Evolutionary conservation across 148 eudicot genomes (phyloP), one percentile per base, ranked within the genome.

Genomic region (Salicornia ramosissima): DNA sequence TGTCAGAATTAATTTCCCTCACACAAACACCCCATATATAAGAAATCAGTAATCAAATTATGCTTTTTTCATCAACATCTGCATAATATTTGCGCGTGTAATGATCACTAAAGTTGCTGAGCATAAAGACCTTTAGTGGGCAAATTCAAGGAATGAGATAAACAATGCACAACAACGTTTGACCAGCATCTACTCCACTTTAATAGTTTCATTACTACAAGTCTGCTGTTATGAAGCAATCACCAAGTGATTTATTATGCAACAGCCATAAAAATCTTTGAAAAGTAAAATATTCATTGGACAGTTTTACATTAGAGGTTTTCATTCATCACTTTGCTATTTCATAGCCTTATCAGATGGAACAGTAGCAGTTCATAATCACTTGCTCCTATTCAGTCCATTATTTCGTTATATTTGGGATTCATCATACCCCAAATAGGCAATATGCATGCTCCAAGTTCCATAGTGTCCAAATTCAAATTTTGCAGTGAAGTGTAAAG

Each of bases 101-200:
- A 15, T 43, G 52, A 64, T 64, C 19, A 29, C 50, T 26, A 43
- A 12, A 43, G 52, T 43, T 64, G 33, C 14, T 43, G 31, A 43
- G 8, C 18, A 65, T 46, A 52, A 33, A 18, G 53, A 68, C 6
- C n/a, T 6, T 14, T 68, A 24, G 33, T 50, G 12, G 60, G 61
- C 5, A 12, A 10, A 22, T 15, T 67, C 52, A 25, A 26, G 52
- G 26, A 25, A 22, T 40, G 12, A 15, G 24, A 26, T 47, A 19
- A 70, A 57, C 64, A 28, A 16, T 22, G 10, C 18, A 13, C 31
- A 24, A 60, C 39, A 10, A 19, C 18, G 26, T 40, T 25, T 18
- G 63, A 40, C 63, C 63, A 39, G 30, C 45, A 55, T 6, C 57
- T 39, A 47, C 46, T 22, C 71, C 70, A 52, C 9, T 52, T 21